Evolutionary conservation across 2,329 filamentous ascomycete genomes (phyloP).

Genomic region (Didymella sp.): DNA sequence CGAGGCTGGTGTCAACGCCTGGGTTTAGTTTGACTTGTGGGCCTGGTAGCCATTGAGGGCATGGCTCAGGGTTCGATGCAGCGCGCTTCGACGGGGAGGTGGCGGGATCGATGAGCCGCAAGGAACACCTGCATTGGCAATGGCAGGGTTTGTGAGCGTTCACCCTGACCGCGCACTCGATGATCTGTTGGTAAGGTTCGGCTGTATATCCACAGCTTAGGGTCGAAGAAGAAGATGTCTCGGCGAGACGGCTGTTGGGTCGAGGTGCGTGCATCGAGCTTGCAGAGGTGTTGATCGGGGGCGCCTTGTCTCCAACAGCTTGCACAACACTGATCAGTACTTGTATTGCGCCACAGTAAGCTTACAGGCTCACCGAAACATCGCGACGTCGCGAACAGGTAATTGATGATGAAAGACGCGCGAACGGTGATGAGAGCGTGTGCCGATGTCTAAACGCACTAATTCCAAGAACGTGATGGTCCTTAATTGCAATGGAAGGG

Average conservation of each 20-base stretch:
- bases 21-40: constrained; percentile 4
- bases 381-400: constrained; percentile 1
- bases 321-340: neutral
- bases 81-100: constrained; percentile 3
- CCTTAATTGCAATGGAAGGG: neutral
- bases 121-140: constrained; percentile 8
- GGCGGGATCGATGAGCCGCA: constrained; percentile 5
- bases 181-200: neutral
- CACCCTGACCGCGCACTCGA: neutral
- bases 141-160: neutral
- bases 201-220: neutral
- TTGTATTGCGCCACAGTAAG: neutral
- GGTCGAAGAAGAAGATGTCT: neutral
- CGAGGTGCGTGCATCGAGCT: too few relatives aligned
- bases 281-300: neutral
- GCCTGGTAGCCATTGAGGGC: neutral
- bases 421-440: constrained; percentile 7
- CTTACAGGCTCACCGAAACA: constrained; percentile 1
- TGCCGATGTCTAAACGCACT: neutral
- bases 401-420: neutral
- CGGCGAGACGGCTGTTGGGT: neutral
- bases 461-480: neutral
- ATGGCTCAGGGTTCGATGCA: constrained; percentile 15
- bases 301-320: neutral
- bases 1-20: constrained; percentile 17